Evolutionary conservation across 164 flowering plant genomes (phyloP).

Genomic region (Nymphaea thermarum): DNA sequence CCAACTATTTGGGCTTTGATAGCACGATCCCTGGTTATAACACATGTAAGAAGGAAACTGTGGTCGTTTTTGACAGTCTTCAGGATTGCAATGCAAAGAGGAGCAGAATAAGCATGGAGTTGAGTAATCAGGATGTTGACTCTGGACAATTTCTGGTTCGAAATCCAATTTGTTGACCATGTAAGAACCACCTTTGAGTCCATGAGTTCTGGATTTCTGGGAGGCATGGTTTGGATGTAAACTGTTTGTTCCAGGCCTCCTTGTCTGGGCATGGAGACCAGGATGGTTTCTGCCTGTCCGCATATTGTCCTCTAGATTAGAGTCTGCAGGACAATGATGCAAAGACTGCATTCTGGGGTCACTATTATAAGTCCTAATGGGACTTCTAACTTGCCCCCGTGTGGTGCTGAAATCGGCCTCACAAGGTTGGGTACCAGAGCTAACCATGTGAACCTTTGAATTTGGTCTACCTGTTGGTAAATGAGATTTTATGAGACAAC

Average conservation of each 20-base stretch:
- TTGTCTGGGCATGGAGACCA: neutral
- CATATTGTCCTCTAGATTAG: neutral
- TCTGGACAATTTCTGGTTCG: neutral
- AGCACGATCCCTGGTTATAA: neutral
- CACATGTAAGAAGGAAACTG: neutral
- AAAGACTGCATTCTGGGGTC: neutral
- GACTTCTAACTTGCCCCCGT: neutral
- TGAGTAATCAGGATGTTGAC: neutral
- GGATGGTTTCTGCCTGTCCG: neutral
- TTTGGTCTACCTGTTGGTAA: too few relatives aligned
- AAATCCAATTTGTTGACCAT: neutral
- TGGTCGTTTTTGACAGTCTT: neutral
- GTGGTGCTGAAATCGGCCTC: neutral
- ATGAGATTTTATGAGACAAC: neutral
- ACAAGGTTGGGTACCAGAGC: neutral
- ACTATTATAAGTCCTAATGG: neutral
- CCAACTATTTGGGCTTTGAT: neutral
- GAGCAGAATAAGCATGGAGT: neutral
- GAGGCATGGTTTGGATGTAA: neutral
- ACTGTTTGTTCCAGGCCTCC: neutral
- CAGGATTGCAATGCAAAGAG: neutral
- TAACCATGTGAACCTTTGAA: neutral
- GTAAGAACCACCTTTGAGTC: neutral
- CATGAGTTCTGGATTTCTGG: neutral
- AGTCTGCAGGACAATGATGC: neutral